These are phyloP conservation scores for Lentinula aciculospora DNA, from an alignment of 768 basidiomycete species.

Conservation along the genomic window DNA sequence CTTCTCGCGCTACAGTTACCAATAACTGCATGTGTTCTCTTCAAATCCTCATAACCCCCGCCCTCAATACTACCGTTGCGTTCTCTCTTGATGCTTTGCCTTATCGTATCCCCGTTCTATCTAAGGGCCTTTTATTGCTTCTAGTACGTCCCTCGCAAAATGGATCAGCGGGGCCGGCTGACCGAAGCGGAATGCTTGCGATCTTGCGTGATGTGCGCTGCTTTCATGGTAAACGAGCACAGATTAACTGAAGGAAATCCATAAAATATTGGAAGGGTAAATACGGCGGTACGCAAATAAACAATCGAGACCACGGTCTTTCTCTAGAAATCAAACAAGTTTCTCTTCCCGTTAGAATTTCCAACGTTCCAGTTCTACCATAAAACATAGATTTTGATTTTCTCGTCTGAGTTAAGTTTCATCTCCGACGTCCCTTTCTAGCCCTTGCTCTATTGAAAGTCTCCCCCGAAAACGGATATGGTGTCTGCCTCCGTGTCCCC, in stretches of 20 bases:
- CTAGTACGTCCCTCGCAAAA: too few relatives aligned
- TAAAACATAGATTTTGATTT: not conserved
- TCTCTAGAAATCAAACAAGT: not conserved
- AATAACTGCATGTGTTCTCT: not conserved
- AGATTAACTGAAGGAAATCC: not conserved
- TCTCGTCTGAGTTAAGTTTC: not conserved
- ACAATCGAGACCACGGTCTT: too few relatives aligned
- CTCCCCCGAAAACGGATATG: not conserved
- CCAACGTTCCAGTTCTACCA: not conserved
- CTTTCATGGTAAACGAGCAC: not conserved
- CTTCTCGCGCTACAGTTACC: not conserved
- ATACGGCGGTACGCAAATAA: not conserved
- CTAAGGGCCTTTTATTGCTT: not conserved
- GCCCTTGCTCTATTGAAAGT: too few relatives aligned
- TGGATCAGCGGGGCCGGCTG: too few relatives aligned
- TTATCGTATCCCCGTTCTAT: not conserved
- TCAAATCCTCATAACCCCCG: not conserved
- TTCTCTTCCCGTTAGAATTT: not conserved
- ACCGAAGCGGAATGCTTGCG: too few relatives aligned
- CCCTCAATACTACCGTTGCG: not conserved
- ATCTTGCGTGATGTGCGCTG: not conserved
- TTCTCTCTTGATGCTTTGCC: not conserved
- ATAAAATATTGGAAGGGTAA: not conserved
- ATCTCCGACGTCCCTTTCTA: not conserved
- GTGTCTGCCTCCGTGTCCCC: too few relatives aligned